Evolutionary conservation across 2,329 filamentous ascomycete species (phyloP).

Genomic region (Hymenoscyphus linearis): DNA sequence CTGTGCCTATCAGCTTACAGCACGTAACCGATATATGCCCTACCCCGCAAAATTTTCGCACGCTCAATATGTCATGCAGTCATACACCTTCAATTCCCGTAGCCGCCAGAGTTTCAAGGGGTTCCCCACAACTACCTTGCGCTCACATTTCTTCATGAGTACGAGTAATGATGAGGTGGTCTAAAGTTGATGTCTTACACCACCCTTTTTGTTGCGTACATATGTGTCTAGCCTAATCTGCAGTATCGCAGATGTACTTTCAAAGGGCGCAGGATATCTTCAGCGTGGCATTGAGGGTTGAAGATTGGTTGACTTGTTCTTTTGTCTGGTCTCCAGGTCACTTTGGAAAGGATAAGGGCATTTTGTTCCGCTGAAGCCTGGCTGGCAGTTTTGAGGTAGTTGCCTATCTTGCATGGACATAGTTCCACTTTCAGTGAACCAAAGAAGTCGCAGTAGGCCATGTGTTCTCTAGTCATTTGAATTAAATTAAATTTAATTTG

Average conservation of each 20-base stretch:
- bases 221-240: not conserved
- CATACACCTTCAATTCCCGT: not conserved
- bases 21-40: not conserved
- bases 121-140: not conserved
- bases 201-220: not conserved
- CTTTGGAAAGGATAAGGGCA: not conserved
- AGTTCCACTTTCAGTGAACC: too few relatives aligned
- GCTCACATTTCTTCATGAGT: not conserved
- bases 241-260: not conserved
- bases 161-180: not conserved
- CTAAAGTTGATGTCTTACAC: not conserved
- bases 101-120: not conserved
- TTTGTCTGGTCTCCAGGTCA: not conserved
- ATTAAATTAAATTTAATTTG: too few relatives aligned
- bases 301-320: not conserved
- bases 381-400: not conserved
- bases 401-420: not conserved
- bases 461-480: too few relatives aligned
- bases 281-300: not conserved
- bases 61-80: conserved; percentile 1
- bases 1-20: not conserved
- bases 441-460: too few relatives aligned
- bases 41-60: not conserved
- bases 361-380: not conserved
- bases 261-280: not conserved